Evolutionary conservation across 345 rosid species (phyloP).

Genomic region (Raphanus sativus): DNA sequence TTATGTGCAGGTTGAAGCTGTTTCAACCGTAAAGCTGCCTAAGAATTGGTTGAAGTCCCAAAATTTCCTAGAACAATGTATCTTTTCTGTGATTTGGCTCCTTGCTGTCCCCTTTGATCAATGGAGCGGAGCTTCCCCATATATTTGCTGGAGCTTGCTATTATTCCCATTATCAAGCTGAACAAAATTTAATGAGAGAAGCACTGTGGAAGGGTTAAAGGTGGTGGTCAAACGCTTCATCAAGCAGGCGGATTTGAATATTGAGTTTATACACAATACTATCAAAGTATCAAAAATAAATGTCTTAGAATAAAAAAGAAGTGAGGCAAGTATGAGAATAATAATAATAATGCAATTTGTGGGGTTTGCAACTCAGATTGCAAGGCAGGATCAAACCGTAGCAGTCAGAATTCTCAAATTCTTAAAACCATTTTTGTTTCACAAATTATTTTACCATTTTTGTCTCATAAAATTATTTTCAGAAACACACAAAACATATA

Average conservation of each 20-base stretch:
- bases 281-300: neutral
- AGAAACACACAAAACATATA: neutral
- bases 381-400: neutral
- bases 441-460: neutral
- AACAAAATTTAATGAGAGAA: neutral
- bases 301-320: neutral
- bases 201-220: neutral
- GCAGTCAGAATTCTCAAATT: neutral
- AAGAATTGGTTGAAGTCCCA: neutral
- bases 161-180: conserved; percentile 13
- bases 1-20: neutral
- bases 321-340: neutral
- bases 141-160: neutral
- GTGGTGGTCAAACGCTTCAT: conserved; percentile 23
- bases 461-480: neutral
- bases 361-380: neutral
- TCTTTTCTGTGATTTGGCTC: neutral
- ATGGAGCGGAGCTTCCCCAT: too few relatives aligned
- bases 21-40: neutral
- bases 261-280: neutral
- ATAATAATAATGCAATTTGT: neutral
- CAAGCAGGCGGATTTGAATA: neutral
- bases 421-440: neutral
- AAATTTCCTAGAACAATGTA: neutral
- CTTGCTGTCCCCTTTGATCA: neutral